Evolutionary conservation across 2,329 filamentous ascomycete genomes (phyloP).

Genomic region (Daldinia sp.): DNA sequence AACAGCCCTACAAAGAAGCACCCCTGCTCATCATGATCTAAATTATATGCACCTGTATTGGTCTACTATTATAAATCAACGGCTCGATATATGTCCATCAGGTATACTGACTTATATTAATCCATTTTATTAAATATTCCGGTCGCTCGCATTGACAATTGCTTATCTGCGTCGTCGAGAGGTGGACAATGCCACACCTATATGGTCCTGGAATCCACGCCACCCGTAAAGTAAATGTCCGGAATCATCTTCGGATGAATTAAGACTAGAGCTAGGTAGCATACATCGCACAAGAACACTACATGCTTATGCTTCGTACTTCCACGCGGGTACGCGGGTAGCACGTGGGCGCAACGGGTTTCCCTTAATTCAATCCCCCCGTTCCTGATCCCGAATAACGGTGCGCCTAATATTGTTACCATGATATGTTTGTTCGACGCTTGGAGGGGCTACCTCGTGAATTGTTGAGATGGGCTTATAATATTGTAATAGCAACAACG

Average conservation of each 20-base stretch:
- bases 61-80: background rate
- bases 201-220: background rate
- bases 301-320: slow-evolving; percentile 7
- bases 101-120: background rate
- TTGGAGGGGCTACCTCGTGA: background rate
- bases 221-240: background rate
- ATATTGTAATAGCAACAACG: background rate
- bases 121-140: background rate
- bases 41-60: background rate
- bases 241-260: slow-evolving; percentile 11
- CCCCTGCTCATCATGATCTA: slow-evolving; percentile 9
- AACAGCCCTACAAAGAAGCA: slow-evolving; percentile 8
- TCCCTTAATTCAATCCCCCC: background rate
- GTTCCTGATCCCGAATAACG: background rate
- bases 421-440: background rate
- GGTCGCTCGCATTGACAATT: background rate
- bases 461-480: background rate
- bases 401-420: background rate
- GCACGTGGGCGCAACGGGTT: slow-evolving; percentile 17
- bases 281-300: slow-evolving; percentile 6
- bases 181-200: background rate
- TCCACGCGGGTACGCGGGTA: slow-evolving; percentile 6
- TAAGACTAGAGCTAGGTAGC: background rate
- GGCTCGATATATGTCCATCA: background rate
- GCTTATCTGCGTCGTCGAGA: background rate